A percentile compares a stretch with the other conserved stretches of the same genome.
Evolutionary conservation across 768 basidiomycete species (phyloP).

Genomic region (Leccinum pellstonianum): DNA sequence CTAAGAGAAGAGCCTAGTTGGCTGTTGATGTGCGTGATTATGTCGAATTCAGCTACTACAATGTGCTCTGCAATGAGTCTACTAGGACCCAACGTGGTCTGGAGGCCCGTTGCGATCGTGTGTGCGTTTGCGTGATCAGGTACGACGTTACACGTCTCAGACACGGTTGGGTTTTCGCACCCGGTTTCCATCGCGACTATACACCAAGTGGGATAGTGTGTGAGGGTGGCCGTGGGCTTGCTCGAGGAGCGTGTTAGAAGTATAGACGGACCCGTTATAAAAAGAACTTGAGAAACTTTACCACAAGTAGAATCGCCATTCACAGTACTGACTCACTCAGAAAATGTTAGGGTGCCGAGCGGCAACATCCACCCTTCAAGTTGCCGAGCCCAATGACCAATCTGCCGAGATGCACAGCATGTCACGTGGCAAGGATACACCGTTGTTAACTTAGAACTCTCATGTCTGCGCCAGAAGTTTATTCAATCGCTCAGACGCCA

Average conservation of each 20-base stretch:
- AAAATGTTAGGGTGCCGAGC: no score
- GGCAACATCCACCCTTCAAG: no score
- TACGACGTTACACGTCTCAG: neutral
- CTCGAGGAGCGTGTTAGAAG: no score
- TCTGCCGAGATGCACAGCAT: neutral
- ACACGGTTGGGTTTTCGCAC: neutral
- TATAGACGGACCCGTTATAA: no score
- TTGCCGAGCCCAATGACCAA: no score
- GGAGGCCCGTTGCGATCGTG: neutral
- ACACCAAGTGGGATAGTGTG: neutral
- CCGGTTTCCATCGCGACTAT: neutral
- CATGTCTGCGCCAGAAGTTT: slow-evolving; percentile 77
- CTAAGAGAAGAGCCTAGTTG: neutral
- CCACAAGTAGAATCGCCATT: no score
- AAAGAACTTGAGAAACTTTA: no score
- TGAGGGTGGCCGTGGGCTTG: no score
- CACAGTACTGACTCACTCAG: no score
- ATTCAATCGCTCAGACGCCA: slow-evolving; percentile 75
- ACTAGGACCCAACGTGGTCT: neutral
- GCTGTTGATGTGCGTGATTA: no score
- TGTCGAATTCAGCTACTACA: neutral
- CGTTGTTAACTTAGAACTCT: neutral
- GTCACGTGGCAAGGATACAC: slow-evolving; percentile 8
- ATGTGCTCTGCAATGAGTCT: no score
- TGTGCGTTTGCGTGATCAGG: neutral